A percentile compares a stretch with the other conserved stretches of the same genome.
These are phyloP conservation scores for Crithidia acanthocephali DNA, from an alignment of 208 protist species.

Conservation along the genomic window DNA sequence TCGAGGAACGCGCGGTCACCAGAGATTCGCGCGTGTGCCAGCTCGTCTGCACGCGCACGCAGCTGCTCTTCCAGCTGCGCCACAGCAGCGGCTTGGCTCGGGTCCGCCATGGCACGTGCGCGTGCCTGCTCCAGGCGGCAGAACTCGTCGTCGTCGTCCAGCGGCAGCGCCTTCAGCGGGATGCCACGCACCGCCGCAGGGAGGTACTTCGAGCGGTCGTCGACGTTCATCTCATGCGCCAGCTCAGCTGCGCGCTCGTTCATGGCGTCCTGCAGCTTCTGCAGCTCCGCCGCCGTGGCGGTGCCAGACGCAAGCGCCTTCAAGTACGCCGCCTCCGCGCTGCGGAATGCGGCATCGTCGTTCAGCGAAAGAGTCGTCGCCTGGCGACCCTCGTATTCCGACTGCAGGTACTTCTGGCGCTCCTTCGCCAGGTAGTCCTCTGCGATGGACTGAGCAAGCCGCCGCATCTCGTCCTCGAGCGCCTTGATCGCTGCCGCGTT, in stretches of 20 bases:
- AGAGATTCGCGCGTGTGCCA: conserved; percentile 36
- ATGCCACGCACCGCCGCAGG: conserved; percentile 49
- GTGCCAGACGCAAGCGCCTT: conserved; percentile 27
- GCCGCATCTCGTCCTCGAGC: conserved; percentile 35
- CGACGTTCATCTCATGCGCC: conserved; percentile 47
- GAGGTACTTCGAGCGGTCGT: conserved; percentile 48
- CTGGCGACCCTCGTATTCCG: conserved; percentile 37
- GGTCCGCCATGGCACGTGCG: conserved; percentile 38
- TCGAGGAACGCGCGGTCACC: conserved; percentile 53
- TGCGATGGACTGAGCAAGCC: conserved; percentile 19
- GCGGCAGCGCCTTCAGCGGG: conserved; percentile 40
- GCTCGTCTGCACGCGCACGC: conserved; percentile 40
- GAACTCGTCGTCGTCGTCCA: conserved; percentile 65
- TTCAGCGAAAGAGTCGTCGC: conserved; percentile 30
- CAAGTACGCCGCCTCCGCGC: conserved; percentile 33
- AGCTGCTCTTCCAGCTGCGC: conserved; percentile 46
- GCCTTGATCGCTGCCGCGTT: conserved; percentile 47
- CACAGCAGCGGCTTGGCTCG: conserved; percentile 28
- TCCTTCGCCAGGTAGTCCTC: conserved; percentile 29
- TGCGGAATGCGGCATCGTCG: conserved; percentile 36
- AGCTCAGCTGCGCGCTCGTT: conserved; percentile 48
- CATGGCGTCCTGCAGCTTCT: conserved; percentile 35
- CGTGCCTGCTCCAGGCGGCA: conserved; percentile 40
- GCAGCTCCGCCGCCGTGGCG: conserved; percentile 27
- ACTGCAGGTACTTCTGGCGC: conserved; percentile 32